Evolutionary conservation across 371 early-diverging fungal genomes (phyloP).

Genomic region (Mortierella sp.): DNA sequence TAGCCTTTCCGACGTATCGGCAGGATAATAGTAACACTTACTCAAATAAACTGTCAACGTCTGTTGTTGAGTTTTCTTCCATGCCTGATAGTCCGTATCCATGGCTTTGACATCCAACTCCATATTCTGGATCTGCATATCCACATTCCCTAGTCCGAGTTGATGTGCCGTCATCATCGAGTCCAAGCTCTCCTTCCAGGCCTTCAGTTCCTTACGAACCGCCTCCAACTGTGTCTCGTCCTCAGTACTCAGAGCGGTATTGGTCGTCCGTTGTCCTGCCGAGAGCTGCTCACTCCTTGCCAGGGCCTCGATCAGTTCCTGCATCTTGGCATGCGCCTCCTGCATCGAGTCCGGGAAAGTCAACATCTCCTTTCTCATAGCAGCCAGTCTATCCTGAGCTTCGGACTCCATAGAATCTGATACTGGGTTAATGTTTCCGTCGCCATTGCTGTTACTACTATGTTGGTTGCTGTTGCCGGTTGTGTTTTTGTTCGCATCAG

Average conservation of each 20-base stretch:
- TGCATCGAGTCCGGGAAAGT: slow-evolving; percentile 15
- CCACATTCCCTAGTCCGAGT: background rate
- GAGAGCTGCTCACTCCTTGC: background rate
- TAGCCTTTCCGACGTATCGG: no score
- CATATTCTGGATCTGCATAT: background rate
- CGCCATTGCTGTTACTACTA: background rate
- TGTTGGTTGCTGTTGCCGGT: no score
- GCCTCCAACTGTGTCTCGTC: background rate
- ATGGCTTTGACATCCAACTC: slow-evolving; percentile 7
- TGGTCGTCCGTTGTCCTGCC: background rate
- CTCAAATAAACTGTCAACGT: slow-evolving; percentile 14
- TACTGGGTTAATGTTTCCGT: no score
- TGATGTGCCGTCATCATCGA: slow-evolving; percentile 8
- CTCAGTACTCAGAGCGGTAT: background rate
- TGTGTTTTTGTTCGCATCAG: background rate
- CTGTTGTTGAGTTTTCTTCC: slow-evolving; percentile 16
- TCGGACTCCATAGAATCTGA: no score
- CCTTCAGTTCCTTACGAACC: background rate
- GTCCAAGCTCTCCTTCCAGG: slow-evolving; percentile 9
- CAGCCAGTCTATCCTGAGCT: slow-evolving; percentile 1
- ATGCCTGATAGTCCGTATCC: slow-evolving; percentile 9
- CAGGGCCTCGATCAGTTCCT: slow-evolving; percentile 11
- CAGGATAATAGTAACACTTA: slow-evolving; percentile 19
- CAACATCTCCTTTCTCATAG: slow-evolving; percentile 24
- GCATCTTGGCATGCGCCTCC: slow-evolving; percentile 3